Evolutionary conservation across 1,139 yeast genomes (phyloP).

Genomic region (Candida freyschussii): DNA sequence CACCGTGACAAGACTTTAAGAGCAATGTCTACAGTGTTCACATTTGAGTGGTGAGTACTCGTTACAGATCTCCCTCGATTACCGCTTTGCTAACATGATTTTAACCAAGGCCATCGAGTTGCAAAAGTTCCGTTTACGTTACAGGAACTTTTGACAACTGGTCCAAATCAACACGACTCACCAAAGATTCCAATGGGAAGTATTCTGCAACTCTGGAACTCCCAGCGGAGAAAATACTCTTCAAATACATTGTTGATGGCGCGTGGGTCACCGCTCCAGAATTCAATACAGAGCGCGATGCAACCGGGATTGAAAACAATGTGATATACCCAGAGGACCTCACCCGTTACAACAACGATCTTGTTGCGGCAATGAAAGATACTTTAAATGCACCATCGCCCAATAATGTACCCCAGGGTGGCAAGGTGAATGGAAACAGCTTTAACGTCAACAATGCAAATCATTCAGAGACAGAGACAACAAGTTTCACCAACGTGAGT

Average conservation of each 20-base stretch:
- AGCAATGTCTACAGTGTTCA: slow-evolving; percentile 8
- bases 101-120: slow-evolving; percentile 16
- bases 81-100: slow-evolving; percentile 1
- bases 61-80: neutral
- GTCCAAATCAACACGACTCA: slow-evolving; percentile 46
- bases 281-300: slow-evolving; percentile 39
- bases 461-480: slow-evolving; percentile 13
- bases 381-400: slow-evolving; percentile 4
- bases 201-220: slow-evolving; percentile 37
- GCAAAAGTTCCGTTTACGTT: slow-evolving; percentile 17
- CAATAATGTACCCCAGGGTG: slow-evolving; percentile 1
- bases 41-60: slow-evolving; percentile 15
- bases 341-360: slow-evolving; percentile 3
- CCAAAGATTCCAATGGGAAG: slow-evolving; percentile 38
- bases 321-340: slow-evolving; percentile 42
- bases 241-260: slow-evolving; percentile 67
- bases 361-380: slow-evolving; percentile 3
- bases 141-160: slow-evolving; percentile 66
- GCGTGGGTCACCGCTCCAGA: slow-evolving; percentile 45
- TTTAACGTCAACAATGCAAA: neutral
- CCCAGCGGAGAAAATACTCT: slow-evolving; percentile 37
- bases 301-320: slow-evolving; percentile 50
- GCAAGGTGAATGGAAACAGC: neutral
- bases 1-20: neutral
- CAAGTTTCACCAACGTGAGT: slow-evolving; percentile 14